A percentile compares a stretch with the other conserved stretches of the same genome.
Conservation (phyloP, 768 basidiomycete species). For the Leccinum subgranulosum region DNA sequence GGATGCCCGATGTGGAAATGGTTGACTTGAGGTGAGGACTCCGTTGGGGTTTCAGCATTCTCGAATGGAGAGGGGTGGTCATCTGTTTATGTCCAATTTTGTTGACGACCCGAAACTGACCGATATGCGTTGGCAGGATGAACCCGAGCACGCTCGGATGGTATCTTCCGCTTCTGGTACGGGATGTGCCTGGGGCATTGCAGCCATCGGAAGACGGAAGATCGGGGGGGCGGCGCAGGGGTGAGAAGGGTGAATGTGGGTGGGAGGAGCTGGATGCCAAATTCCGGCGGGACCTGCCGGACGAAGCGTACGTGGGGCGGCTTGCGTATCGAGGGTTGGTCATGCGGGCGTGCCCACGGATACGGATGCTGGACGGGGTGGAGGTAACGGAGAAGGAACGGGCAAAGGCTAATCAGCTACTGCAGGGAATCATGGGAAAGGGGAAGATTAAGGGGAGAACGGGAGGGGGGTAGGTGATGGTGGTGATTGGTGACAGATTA, state of each 20-base stretch:
- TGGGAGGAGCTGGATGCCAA: conserved; percentile 83
- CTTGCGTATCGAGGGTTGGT: conserved; percentile 87
- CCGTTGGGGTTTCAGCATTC: conserved; percentile 11
- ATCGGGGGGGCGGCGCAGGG: conserved; percentile 23
- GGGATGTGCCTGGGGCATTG: conserved; percentile 62
- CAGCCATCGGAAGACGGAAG: conserved; percentile 51
- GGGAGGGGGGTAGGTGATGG: conserved; percentile 10
- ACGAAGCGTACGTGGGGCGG: conserved; percentile 82
- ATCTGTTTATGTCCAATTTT: not conserved
- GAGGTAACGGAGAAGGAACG: conserved; percentile 80
- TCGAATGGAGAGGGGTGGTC: conserved; percentile 1
- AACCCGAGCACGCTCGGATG: conserved; percentile 96
- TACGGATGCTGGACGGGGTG: conserved; percentile 85
- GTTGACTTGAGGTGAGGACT: conserved; percentile 79
- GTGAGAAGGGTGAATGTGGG: conserved; percentile 31
- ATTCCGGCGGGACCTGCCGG: conserved; percentile 88
- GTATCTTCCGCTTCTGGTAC: conserved; percentile 86
- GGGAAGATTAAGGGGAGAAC: conserved; percentile 33
- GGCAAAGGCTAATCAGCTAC: conserved; percentile 70
- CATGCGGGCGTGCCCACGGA: conserved; percentile 66
- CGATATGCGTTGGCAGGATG: conserved; percentile 53
- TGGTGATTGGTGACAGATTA: conserved; percentile 25
- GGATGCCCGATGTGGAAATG: conserved; percentile 81
- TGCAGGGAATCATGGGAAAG: conserved; percentile 52
- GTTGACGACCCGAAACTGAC: conserved; percentile 27